Evolutionary conservation across 2,329 filamentous ascomycete genomes (phyloP), one percentile per base, ranked within the genome.

Genomic region (Chaetomiaceae sp.): DNA sequence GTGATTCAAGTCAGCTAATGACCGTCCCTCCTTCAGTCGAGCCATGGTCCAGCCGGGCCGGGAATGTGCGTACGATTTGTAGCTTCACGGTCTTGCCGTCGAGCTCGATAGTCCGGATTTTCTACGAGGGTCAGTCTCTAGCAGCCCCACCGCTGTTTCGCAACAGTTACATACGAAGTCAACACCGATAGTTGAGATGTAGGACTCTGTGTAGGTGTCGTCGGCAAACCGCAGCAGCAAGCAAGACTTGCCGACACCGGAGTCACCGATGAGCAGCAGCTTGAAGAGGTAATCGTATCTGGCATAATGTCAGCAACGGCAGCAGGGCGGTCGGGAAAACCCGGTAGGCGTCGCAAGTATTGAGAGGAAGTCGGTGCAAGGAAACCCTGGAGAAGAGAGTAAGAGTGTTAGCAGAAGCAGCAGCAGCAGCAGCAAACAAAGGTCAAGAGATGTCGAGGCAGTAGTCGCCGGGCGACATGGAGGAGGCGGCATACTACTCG

Each of bases 201-300:
- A 99, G 73, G 89, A 95, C 79, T 97, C 94, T 58, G 94, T 99
- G 80, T 97, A 99, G 73, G 94, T 97, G 70, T 96, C 91, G 72
- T 96, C 94, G 70, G 94, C 94, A 71, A 99, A 99, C 78, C 94
- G 90, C 71, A 99, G 81, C 65, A 99, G 82, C 78, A 99, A 75
- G 77, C 94, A 99, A 70, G 94, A 99, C 87, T 99, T 99, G 87
- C 94, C 94, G 69, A 99, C 94, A 85, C 94, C 94, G 73, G 94
- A 99, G 75, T 99, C 94, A 76, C 94, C 94, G 85, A 99, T 99
- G 80, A 99, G 92, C 75, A 99, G 89, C 64, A 99, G 90, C 86
- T 99, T 99, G 86, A 99, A 99, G 70, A 99, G 90, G 75, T 99
- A 99, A 74, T 99, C 94, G 88, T 99, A 99, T 94, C 94, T 97